phyloP scores from a whole-genome alignment of 306 rosid genomes.

The Potentilla sterilis region DNA sequence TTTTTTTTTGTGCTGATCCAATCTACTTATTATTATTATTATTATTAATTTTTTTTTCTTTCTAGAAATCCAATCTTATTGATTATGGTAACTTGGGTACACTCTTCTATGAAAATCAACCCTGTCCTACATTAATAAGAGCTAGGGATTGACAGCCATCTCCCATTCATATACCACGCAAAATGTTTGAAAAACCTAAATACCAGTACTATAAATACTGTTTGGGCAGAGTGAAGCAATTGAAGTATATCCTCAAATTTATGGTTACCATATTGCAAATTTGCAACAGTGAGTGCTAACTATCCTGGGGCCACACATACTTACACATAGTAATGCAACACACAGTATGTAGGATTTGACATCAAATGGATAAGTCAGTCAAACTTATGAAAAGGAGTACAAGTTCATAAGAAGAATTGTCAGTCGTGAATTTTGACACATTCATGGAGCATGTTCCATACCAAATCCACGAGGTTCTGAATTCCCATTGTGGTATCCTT shows the following conservation, averaged over 20 bases:
- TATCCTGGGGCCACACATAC: neutral
- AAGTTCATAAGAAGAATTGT: neutral
- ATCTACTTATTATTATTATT: too few relatives aligned
- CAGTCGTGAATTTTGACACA: neutral
- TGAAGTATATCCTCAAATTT: neutral
- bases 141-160: neutral
- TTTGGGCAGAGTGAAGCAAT: neutral
- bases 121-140: neutral
- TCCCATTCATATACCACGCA: neutral
- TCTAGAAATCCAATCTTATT: neutral
- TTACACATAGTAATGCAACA: neutral
- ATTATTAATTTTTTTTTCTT: too few relatives aligned
- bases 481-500: constrained; percentile 98
- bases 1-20: neutral
- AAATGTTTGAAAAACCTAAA: neutral
- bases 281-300: neutral
- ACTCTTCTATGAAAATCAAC: neutral
- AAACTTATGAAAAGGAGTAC: neutral
- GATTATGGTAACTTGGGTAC: neutral
- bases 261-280: neutral
- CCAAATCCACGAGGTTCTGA: constrained; percentile 98
- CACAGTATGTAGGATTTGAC: neutral
- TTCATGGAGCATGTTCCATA: constrained; percentile 13
- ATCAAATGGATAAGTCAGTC: neutral
- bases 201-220: neutral